Base-by-base conservation (phyloP, 148 eudicot genomes). In the Rhododendron ferrugineum region DNA sequence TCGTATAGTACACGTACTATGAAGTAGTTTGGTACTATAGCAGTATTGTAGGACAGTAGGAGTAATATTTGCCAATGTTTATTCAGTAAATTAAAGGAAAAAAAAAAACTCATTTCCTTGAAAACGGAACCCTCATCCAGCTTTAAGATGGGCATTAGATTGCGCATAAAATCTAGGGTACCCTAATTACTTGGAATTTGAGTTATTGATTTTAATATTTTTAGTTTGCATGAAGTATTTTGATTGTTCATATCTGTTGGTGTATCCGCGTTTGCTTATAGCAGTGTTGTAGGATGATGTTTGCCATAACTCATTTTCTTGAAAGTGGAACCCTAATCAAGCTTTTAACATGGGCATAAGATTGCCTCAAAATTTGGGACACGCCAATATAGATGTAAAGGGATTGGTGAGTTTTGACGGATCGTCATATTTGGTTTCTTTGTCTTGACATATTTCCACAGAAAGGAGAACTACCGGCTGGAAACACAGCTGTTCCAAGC, bases 401-500 rank as follows among this genome's bases (percentile, higher is more conserved):
- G 70, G 30, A 2, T n/a, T 62, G 5, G 11, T n/a, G 74, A 68
- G 36, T 68, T 26, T 68, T 5, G 14, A 68, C 16, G 0, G 20
- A 68, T 28, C 4, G 2, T 68, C 74, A 68, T 68, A 73, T 5
- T 73, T 73, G 42, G 10, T 73, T 73, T 32, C 22, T 34, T 73
- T 16, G 4, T 16, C 78, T 15, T 73, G 42, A 5, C 44, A 32
- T 73, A 36, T 36, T 73, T 34, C 11, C 44, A 30, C 44, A 73
- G 78, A 73, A 73, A 73, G 44, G 78, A 73, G 78, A 73, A 73
- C 78, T 73, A 34, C 78, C 78, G 6, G 78, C 78, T 32, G 78
- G 78, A 5, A 36, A 16, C 22, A 36, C 78, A 73, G 44, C 44
- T 34, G 78, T 73, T 34, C 14, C 78, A 18, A 73, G 46, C 22